phyloP scores from a whole-genome alignment of 202 grass and related monocot species.

The Eragrostis tef region DNA sequence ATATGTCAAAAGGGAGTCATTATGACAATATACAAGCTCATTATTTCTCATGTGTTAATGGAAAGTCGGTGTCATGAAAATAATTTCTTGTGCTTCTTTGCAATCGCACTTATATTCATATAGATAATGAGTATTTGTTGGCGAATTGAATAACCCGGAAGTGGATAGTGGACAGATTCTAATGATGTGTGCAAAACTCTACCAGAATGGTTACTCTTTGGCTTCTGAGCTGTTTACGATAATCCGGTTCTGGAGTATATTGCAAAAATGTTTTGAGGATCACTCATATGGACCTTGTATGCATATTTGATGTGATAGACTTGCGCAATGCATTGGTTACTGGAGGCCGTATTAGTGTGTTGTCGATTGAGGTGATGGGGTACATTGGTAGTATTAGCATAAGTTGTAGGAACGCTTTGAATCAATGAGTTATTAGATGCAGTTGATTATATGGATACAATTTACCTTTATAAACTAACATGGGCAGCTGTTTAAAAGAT shows the following conservation, averaged over 20 bases:
- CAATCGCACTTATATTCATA: constrained; percentile 11
- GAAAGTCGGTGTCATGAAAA: background rate
- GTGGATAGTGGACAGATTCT: constrained; percentile 17
- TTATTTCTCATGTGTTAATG: background rate
- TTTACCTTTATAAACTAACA: background rate
- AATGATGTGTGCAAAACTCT: background rate
- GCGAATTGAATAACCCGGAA: background rate
- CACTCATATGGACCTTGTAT: constrained; percentile 20
- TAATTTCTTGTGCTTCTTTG: constrained; percentile 5
- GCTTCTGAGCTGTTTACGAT: constrained; percentile 20
- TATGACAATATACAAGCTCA: background rate
- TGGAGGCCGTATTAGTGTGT: background rate
- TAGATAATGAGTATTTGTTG: background rate
- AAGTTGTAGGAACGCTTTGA: background rate
- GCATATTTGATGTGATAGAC: background rate
- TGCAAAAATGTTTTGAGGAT: background rate
- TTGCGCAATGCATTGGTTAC: constrained; percentile 3
- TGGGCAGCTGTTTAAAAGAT: background rate
- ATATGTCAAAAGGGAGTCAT: background rate
- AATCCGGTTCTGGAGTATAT: constrained; percentile 19
- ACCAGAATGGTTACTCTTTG: background rate
- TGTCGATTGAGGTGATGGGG: background rate
- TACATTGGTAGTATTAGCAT: background rate
- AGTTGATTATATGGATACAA: background rate
- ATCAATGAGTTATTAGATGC: background rate